These are phyloP conservation scores for Pleurotus tuber-regium DNA, from an alignment of 768 basidiomycete genomes.

Conservation along the genomic window DNA sequence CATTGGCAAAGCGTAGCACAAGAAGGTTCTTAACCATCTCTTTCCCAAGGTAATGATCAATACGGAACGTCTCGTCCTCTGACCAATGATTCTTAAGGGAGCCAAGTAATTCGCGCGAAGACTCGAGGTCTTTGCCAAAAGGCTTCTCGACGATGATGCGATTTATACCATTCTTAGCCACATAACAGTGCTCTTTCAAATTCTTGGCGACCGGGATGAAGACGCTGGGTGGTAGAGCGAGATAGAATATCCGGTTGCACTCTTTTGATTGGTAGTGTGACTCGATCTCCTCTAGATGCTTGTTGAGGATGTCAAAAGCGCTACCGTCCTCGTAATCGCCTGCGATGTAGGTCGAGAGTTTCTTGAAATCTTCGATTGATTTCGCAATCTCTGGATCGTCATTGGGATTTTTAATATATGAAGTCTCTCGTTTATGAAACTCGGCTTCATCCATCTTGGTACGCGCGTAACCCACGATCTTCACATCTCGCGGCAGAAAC, in stretches of 20 bases:
- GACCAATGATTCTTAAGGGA: conserved; percentile 86
- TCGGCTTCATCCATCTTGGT: conserved; percentile 90
- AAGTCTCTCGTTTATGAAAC: conserved; percentile 79
- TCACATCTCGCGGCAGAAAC: conserved; percentile 78
- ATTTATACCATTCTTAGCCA: conserved; percentile 65
- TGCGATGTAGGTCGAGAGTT: conserved; percentile 73
- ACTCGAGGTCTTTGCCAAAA: conserved; percentile 92
- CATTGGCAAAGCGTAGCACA: conserved; percentile 92
- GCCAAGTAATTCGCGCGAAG: conserved; percentile 72
- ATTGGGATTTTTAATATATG: conserved; percentile 82
- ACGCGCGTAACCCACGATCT: conserved; percentile 95
- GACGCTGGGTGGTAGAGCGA: conserved; percentile 96
- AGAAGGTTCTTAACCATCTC: conserved; percentile 99
- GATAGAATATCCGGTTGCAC: conserved; percentile 89
- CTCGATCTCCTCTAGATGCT: conserved; percentile 78
- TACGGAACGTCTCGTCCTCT: conserved; percentile 98
- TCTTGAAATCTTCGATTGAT: conserved; percentile 82
- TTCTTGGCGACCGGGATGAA: conserved; percentile 88
- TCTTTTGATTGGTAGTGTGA: conserved; percentile 57
- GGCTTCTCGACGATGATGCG: conserved; percentile 98
- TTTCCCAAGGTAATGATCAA: conserved; percentile 99
- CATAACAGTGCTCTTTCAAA: conserved; percentile 80
- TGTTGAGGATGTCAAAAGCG: conserved; percentile 75
- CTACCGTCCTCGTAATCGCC: conserved; percentile 87
- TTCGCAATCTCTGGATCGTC: conserved; percentile 55